Conservation (phyloP, 306 rosid genomes). For the Canavalia gladiata region DNA sequence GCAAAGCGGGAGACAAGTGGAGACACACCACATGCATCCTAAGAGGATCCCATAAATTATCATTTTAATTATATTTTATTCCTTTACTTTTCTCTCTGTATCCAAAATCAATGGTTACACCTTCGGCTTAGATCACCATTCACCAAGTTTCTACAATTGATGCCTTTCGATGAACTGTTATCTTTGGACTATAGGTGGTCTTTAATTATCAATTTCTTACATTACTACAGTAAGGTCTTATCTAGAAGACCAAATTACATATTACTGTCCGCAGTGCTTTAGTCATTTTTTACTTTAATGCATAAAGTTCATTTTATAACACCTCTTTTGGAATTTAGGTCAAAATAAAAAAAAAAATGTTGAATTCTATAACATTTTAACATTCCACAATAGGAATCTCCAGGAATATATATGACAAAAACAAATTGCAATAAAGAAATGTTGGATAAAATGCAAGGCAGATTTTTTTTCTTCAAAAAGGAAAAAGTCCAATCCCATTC, state of each 20-base stretch:
- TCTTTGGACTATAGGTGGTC: background rate
- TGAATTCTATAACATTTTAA: background rate
- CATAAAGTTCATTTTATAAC: background rate
- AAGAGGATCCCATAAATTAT: conserved; percentile 61
- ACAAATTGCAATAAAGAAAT: background rate
- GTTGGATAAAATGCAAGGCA: background rate
- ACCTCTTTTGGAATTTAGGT: background rate
- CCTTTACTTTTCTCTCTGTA: background rate
- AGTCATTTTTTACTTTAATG: background rate
- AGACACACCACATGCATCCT: conserved; percentile 65
- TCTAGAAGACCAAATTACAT: background rate
- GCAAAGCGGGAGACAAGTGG: conserved; percentile 71
- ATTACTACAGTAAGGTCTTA: background rate
- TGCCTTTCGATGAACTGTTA: no score
- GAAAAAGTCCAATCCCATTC: conserved; percentile 14
- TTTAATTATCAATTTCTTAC: background rate
- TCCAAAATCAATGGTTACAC: background rate
- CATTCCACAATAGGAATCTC: background rate
- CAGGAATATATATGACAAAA: background rate
- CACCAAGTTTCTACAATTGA: background rate
- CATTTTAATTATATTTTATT: background rate
- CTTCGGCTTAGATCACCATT: no score
- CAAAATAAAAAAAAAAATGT: background rate
- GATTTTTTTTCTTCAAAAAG: background rate
- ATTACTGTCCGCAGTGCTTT: background rate